Evolutionary conservation across 202 grass and related monocot species (phyloP).

Genomic region (Zizania palustris): DNA sequence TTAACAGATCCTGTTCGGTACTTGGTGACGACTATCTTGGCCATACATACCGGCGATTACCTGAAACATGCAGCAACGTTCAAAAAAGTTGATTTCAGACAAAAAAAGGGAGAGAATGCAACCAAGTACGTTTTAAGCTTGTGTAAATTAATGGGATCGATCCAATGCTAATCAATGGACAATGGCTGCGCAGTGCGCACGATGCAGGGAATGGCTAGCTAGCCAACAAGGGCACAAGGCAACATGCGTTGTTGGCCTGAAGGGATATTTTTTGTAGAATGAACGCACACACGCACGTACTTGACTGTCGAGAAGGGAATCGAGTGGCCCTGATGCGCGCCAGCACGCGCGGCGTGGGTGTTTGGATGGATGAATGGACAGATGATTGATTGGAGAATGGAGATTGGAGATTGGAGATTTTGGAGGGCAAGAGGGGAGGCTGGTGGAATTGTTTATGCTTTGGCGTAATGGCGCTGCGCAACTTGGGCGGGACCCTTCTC

Average conservation of each 20-base stretch:
- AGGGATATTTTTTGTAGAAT: neutral
- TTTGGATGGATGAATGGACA: neutral
- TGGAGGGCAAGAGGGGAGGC: neutral
- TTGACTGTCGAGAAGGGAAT: neutral
- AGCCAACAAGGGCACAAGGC: neutral
- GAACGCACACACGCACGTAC: neutral
- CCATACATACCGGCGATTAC: neutral
- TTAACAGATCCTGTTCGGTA: neutral
- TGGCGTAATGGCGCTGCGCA: neutral
- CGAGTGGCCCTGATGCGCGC: neutral
- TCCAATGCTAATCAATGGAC: neutral
- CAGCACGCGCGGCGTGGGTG: neutral
- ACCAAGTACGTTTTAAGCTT: neutral
- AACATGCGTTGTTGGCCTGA: neutral
- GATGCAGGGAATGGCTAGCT: neutral
- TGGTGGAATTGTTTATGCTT: neutral
- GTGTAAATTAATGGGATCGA: neutral
- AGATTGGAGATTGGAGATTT: neutral
- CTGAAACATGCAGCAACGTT: neutral
- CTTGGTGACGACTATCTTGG: neutral
- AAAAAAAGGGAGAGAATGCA: neutral
- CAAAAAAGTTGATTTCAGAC: too few species aligned
- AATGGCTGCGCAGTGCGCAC: neutral
- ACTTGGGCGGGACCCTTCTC: neutral
- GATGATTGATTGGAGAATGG: neutral